Evolutionary conservation across 1,284 basidiomycete species (phyloP).

Genomic region (Sporisorium graminicola): DNA sequence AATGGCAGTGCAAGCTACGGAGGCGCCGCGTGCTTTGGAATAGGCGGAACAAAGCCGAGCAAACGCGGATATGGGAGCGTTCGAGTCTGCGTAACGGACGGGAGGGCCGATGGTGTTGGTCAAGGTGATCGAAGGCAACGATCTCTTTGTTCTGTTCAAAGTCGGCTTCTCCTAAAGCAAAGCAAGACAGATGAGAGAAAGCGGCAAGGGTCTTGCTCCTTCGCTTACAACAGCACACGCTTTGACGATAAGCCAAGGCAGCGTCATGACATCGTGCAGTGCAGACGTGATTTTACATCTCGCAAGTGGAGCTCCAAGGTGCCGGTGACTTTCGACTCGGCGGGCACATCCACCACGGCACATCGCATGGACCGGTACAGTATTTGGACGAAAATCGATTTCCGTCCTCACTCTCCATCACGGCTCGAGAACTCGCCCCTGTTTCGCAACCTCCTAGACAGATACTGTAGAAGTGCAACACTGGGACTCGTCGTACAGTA

Average conservation of each 20-base stretch:
- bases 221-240: too few species aligned
- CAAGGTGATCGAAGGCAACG: neutral
- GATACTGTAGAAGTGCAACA: neutral
- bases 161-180: neutral
- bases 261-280: neutral
- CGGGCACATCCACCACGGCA: conserved; percentile 18
- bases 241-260: conserved; percentile 13
- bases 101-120: neutral
- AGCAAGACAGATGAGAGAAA: neutral
- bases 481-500: too few species aligned
- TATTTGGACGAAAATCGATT: neutral
- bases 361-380: conserved; percentile 12
- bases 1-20: neutral
- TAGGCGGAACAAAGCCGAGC: neutral
- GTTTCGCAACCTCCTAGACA: neutral
- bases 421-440: neutral
- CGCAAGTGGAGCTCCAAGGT: neutral
- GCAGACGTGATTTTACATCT: neutral
- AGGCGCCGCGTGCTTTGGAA: neutral
- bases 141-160: neutral
- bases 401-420: neutral
- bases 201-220: neutral
- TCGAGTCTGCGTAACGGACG: neutral
- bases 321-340: conserved; percentile 7
- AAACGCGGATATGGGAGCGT: neutral